Base-by-base conservation (phyloP, 148 eudicot genomes). In the Camellia japonica region DNA sequence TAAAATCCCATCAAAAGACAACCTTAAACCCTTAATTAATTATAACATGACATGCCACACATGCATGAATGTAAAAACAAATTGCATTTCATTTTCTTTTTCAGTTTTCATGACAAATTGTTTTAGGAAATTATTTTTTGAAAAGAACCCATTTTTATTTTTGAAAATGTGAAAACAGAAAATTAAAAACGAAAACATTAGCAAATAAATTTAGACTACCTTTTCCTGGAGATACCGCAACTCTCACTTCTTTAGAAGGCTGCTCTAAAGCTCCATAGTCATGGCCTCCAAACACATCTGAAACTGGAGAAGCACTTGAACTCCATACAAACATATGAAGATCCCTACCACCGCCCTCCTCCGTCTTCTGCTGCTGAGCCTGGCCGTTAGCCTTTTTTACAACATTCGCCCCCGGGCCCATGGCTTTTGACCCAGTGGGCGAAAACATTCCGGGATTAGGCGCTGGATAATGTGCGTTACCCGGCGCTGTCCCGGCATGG, bases 361-460 rank as follows among this genome's bases (percentile, higher is more conserved):
- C 74, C 56, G 80, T 80, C 14, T 55, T 60, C 71, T 68, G 70
- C 7, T 15, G 55, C 3, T 10, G 52, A 10, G 69, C 80, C 56
- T 76, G 83, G n/a, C 83, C 89, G 74, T 78, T 85, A 42, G 75
- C 44, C 80, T 87, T 90, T 68, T 71, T 86, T 9, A 51, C 84
- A 20, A 44, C 73, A 43, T 15, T 75, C 43, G 30, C 81, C 30
- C 73, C 76, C 18, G 63, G 30, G 30, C 30, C 60, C 68, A 30
- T 30, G 30, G 46, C 80, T 64, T 83, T 82, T 51, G 83, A 80
- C 15, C 85, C 85, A 1, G 89, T 82, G 2, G 97, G 95, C 4
- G 98, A 94, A 81, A 91, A 94, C 93, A 91, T 91, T 6, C 95
- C 98, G 14, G 97, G 85, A n/a, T 91, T 93, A 1, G 98, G 97